Evolutionary conservation across 306 rosid species (phyloP), one percentile per base, ranked within the genome.

Genomic region (Prunus padus): DNA sequence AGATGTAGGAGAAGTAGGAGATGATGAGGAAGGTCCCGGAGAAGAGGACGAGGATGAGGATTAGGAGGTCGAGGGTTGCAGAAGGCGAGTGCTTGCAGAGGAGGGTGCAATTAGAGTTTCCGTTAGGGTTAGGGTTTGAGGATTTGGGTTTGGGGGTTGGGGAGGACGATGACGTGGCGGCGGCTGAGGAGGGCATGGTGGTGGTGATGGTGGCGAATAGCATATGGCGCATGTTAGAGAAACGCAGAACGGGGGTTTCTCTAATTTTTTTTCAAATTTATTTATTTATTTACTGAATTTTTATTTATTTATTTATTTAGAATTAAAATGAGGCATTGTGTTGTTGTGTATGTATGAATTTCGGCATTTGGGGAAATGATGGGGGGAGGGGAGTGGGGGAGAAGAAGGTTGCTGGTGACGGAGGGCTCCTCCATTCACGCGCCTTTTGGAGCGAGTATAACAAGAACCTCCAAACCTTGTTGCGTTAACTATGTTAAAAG

Each of bases 1-100:
- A 93, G 87, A 94, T 84, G 88, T 94, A 92, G 44, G 93, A 87
- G 85, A 92, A 81, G 83, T 92, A 92, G n/a, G 98, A 94, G 7
- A 93, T 86, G 44, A 94, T 82, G 33, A 94, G 97, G 75, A 92
- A 94, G 20, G 93, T 83, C 28, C 90, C 97, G 49, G 97, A 82
- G 83, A 92, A 92, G 72, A 90, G 90, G 65, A 92, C 98, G 2
- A 92, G 88, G 71, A 94, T 40, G 22, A 94, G 87, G 84, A 94
- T 92, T 9, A 94, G 89, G 42, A 94, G 88, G 87, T 94, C 97
- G 1, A 94, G 87, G 28, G 97, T 94, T 44, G 97, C 98, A 4
- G 96, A 90, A 0, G 97, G 93, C 4, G 96, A 90, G 80, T 91
- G 95, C 74, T 83, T 84, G 87, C 98, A 93, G 69, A 83, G 85